Conservation (phyloP, 331 rosid species). For the Acacia pycnantha region DNA sequence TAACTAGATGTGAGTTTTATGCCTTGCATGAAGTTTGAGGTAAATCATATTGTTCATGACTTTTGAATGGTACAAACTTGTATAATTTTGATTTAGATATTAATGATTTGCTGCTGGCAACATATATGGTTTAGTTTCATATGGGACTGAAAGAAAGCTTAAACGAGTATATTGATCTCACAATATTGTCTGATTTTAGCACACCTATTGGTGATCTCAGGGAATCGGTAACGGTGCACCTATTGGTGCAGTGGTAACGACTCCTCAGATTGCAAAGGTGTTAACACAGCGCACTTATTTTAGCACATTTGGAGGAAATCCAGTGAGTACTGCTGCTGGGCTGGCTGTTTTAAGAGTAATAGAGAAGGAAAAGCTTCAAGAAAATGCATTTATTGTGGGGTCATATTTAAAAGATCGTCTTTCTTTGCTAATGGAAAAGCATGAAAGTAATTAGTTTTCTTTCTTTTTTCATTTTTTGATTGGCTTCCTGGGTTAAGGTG, state of each 20-base stretch:
- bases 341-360: conserved; percentile 48
- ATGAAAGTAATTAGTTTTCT: conserved; percentile 32
- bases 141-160: conserved; percentile 2
- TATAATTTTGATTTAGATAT: background rate
- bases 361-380: conserved; percentile 49
- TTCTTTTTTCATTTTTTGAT: background rate
- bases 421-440: conserved; percentile 42
- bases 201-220: conserved; percentile 15
- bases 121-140: background rate
- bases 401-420: conserved; percentile 45
- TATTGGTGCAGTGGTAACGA: conserved; percentile 51
- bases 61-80: no score
- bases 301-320: conserved; percentile 58
- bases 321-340: conserved; percentile 43
- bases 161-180: background rate
- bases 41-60: background rate
- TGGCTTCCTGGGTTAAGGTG: background rate
- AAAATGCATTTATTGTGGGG: conserved; percentile 44
- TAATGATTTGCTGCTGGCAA: background rate
- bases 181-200: background rate
- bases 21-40: background rate
- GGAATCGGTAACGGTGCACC: conserved; percentile 57
- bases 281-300: conserved; percentile 32
- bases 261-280: conserved; percentile 48
- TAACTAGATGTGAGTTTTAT: background rate